Conservation (phyloP, 2,329 filamentous ascomycete species). For the Fusarium hostae region DNA sequence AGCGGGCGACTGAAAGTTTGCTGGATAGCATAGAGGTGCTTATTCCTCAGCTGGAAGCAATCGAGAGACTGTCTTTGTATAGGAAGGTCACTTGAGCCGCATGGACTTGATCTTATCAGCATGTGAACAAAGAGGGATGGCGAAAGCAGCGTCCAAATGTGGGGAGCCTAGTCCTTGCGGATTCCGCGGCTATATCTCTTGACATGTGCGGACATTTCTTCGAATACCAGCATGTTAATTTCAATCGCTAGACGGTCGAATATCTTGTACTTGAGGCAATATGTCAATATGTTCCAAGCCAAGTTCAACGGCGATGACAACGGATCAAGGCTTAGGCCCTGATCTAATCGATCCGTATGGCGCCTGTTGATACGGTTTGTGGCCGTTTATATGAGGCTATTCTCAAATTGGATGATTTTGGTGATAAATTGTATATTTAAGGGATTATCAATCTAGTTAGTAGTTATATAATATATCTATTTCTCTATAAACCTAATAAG, state of each 20-base stretch:
- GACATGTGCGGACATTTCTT: conserved; percentile 2
- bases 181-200: conserved; percentile 16
- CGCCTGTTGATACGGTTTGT: no score
- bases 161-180: conserved; percentile 15
- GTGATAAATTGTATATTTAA: no score
- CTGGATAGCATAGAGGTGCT: not conserved
- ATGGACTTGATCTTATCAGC: conserved; percentile 10
- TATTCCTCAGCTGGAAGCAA: not conserved
- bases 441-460: no score
- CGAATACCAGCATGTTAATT: not conserved
- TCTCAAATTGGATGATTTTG: no score
- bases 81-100: conserved; percentile 20
- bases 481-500: no score
- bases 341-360: no score
- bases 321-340: not conserved
- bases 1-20: not conserved
- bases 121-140: conserved; percentile 31
- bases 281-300: not conserved
- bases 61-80: not conserved
- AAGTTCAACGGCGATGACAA: not conserved
- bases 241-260: not conserved
- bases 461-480: no score
- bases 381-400: no score
- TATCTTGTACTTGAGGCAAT: not conserved
- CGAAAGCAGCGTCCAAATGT: conserved; percentile 27